Evolutionary conservation across 352 stramenopile species (phyloP).

Genomic region (Pythium vanterpoolii): DNA sequence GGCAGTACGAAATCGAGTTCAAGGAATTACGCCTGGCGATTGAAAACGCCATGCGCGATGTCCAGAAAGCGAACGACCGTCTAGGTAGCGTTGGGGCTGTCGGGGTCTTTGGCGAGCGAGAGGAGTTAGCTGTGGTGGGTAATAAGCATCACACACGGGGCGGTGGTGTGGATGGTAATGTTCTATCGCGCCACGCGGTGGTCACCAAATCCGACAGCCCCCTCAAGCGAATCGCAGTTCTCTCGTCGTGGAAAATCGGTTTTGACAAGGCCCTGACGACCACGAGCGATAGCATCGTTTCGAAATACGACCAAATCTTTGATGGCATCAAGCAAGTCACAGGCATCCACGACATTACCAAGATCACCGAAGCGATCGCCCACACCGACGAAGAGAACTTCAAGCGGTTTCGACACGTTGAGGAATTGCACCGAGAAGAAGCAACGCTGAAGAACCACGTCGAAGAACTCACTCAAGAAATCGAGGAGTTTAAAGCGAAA

Average conservation of each 20-base stretch:
- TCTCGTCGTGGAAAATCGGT: constrained; percentile 76
- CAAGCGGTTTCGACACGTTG: constrained; percentile 74
- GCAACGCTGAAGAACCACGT: constrained; percentile 45
- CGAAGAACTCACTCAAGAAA: constrained; percentile 38
- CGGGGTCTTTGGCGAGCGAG: constrained; percentile 7
- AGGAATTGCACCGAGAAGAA: constrained; percentile 63
- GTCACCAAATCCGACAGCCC: constrained; percentile 21
- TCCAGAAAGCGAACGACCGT: constrained; percentile 3
- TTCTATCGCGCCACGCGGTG: background rate
- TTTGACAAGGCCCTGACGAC: constrained; percentile 55
- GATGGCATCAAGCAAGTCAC: constrained; percentile 53
- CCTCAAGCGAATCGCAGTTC: constrained; percentile 45
- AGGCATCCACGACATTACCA: constrained; percentile 45
- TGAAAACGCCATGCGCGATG: constrained; percentile 35
- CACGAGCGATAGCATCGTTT: constrained; percentile 38
- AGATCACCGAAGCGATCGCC: constrained; percentile 49
- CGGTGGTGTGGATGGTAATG: background rate
- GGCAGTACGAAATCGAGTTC: constrained; percentile 62
- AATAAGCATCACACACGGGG: background rate
- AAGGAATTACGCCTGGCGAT: constrained; percentile 54
- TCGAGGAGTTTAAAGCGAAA: constrained; percentile 65
- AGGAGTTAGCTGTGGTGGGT: constrained; percentile 3
- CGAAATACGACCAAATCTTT: constrained; percentile 69
- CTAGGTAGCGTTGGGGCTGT: constrained; percentile 22
- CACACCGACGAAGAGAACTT: constrained; percentile 74